phyloP scores from a whole-genome alignment of 2,329 filamentous ascomycete genomes.

The Cryphonectria japonica region DNA sequence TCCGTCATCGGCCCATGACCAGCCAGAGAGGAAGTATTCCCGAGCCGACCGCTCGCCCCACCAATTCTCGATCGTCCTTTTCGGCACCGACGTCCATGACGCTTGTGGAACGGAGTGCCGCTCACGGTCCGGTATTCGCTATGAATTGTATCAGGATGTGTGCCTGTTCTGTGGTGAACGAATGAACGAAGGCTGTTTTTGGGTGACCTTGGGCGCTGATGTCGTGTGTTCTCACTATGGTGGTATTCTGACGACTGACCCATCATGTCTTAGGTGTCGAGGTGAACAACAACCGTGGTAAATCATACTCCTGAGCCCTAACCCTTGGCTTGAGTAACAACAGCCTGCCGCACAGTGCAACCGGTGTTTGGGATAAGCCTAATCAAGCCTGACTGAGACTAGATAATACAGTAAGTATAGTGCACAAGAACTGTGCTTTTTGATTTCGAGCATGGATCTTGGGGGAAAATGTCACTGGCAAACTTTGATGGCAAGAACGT shows the following conservation, averaged over 20 bases:
- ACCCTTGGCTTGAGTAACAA: background rate
- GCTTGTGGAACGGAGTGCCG: slow-evolving; percentile 18
- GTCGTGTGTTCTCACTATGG: background rate
- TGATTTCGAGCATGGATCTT: background rate
- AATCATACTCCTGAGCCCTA: background rate
- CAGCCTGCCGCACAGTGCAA: background rate
- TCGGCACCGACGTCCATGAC: slow-evolving; percentile 10
- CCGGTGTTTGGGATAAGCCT: background rate
- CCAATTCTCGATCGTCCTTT: background rate
- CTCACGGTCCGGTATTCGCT: slow-evolving; percentile 15
- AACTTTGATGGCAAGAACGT: background rate
- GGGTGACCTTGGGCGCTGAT: background rate
- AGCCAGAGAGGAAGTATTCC: background rate
- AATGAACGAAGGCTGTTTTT: background rate
- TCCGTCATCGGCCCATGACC: background rate
- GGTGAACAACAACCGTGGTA: background rate
- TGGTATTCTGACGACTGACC: background rate
- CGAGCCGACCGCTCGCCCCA: background rate
- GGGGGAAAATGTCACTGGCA: background rate
- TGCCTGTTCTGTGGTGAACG: background rate
- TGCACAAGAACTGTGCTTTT: background rate
- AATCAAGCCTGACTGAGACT: background rate
- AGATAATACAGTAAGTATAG: background rate
- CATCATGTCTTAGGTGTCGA: background rate
- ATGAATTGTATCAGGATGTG: background rate